Base-by-base conservation (phyloP, 2,329 filamentous ascomycete species). In the Microcyclosporella mali region DNA sequence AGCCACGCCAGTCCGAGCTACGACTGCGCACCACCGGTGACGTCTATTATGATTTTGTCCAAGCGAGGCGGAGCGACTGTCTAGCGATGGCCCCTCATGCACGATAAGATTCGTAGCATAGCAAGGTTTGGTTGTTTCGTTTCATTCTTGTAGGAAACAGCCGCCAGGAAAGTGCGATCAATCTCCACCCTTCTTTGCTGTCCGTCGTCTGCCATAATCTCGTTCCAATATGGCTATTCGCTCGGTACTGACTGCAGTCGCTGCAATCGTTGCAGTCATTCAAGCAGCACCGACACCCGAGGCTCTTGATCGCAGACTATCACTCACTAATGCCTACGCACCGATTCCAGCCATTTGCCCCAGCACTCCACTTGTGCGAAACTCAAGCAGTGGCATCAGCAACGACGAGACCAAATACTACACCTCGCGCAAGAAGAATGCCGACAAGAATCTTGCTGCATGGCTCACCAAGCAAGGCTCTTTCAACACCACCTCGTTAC, bases 371-470 rank as follows among this genome's bases (percentile, higher is more conserved):
- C 57, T 71, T 6, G 59, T 71, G 11, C 60, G 69, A 36, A 40
- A 54, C 43, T 67, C 67, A 11, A 53, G 45, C 14, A 60, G 61
- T 12, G 49, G 50, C 27, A 46, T 72, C 14, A 65, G 58, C 10
- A 41, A 63, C 4, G 52, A 60, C 4, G 70, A 72, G 47, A 53
- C 62, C 11, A 47, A 45, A n/a, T 72, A 69, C 41, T 53, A 69
- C 43, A 49, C 59, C 3, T 51, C 58, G 4, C 63, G 70, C 25
- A 67, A 68, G 41, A 48, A 56, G 4, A 58, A 63, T 8, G 69
- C 70, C 3, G 63, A 68, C 53, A 50, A 46, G 11, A 58, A 58
- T 19, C 60, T 72, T 15, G 57, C 59, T 31, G 43, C 60, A 28
- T 72, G 68, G 68, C 53, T 71, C 33, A 46, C 56, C 36, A 65